phyloP scores from a whole-genome alignment of 1,139 yeast genomes.

The Pichia sp. region DNA sequence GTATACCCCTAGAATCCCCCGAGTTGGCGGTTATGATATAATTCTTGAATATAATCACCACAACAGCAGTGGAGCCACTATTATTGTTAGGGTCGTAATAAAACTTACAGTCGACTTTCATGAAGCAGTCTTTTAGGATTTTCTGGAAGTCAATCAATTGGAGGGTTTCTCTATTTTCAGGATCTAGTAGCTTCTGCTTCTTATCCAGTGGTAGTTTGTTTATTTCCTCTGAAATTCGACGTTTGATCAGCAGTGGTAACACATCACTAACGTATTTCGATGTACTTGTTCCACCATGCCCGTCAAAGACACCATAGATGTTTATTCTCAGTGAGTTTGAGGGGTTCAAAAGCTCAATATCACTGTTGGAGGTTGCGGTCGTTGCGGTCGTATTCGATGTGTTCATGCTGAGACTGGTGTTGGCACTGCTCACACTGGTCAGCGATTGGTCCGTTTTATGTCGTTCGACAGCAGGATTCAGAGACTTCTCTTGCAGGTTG shows the following conservation, averaged over 20 bases:
- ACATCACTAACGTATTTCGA: conserved; percentile 52
- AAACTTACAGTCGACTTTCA: conserved; percentile 53
- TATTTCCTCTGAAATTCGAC: conserved; percentile 18
- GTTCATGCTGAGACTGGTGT: conserved; percentile 1
- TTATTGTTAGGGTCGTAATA: conserved; percentile 41
- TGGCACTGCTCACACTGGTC: conserved; percentile 1
- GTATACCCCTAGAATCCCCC: conserved; percentile 69
- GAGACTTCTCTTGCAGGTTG: conserved; percentile 1
- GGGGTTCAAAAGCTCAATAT: background rate
- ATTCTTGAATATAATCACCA: conserved; percentile 49
- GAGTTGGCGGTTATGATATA: conserved; percentile 60
- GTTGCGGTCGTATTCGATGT: conserved; percentile 6
- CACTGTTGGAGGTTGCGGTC: background rate
- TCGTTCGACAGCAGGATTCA: conserved; percentile 4
- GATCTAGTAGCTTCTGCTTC: conserved; percentile 17
- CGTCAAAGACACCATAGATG: conserved; percentile 72
- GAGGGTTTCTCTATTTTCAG: conserved; percentile 18
- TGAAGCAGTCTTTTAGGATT: conserved; percentile 51
- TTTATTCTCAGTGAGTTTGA: conserved; percentile 37
- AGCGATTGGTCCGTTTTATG: conserved; percentile 1
- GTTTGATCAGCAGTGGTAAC: conserved; percentile 30
- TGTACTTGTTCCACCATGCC: conserved; percentile 70
- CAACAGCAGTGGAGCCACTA: conserved; percentile 69
- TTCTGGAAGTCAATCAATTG: conserved; percentile 28
- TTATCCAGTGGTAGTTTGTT: conserved; percentile 19